Conservation (phyloP, 1,284 basidiomycete genomes). For the Boletus smithii region DNA sequence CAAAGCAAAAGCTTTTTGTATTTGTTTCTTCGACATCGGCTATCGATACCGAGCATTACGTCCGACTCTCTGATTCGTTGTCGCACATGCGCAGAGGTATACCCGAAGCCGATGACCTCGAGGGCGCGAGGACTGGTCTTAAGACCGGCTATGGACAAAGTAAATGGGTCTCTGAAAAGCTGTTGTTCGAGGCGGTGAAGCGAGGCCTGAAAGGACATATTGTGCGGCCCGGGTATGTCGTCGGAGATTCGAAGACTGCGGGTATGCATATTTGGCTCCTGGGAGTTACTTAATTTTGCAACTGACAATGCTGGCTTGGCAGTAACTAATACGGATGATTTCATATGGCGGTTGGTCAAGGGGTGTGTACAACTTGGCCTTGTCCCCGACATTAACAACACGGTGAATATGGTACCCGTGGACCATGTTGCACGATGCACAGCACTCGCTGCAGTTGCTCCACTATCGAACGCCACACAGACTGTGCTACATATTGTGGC, state of each 20-base stretch:
- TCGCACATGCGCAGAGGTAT: slow-evolving; percentile 61
- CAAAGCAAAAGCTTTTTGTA: slow-evolving; percentile 79
- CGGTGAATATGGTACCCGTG: slow-evolving; percentile 97
- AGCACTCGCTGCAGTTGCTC: slow-evolving; percentile 65
- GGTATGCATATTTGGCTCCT: slow-evolving; percentile 53
- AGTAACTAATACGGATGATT: slow-evolving; percentile 99
- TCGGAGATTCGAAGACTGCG: slow-evolving; percentile 86
- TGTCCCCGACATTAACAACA: slow-evolving; percentile 97
- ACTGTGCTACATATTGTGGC: slow-evolving; percentile 89
- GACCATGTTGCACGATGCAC: slow-evolving; percentile 91
- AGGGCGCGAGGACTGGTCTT: slow-evolving; percentile 74
- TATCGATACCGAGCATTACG: slow-evolving; percentile 89
- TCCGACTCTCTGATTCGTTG: slow-evolving; percentile 78
- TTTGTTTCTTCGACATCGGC: slow-evolving; percentile 96
- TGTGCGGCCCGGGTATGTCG: slow-evolving; percentile 92
- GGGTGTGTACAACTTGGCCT: slow-evolving; percentile 95
- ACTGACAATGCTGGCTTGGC: too few relatives aligned
- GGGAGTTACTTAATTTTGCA: too few relatives aligned
- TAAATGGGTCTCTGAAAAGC: slow-evolving; percentile 98
- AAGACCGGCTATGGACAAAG: slow-evolving; percentile 95
- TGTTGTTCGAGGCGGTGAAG: slow-evolving; percentile 87
- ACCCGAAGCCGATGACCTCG: slow-evolving; percentile 88
- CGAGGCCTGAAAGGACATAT: slow-evolving; percentile 88
- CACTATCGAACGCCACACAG: slow-evolving; percentile 48
- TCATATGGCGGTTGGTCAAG: slow-evolving; percentile 97